Evolutionary conservation across 2,329 filamentous ascomycete species (phyloP).

Genomic region (Penicillium freii): DNA sequence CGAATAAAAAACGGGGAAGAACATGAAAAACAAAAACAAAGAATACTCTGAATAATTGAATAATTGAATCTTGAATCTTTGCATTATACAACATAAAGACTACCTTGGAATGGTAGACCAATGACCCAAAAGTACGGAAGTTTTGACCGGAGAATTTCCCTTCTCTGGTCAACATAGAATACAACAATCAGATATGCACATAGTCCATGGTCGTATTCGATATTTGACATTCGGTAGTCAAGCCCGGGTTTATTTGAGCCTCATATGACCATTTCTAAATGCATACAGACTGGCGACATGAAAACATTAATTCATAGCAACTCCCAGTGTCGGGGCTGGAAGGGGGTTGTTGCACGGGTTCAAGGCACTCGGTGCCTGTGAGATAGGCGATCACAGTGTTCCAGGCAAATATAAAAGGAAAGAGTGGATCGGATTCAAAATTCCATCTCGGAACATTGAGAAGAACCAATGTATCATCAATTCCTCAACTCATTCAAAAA

Average conservation of each 20-base stretch:
- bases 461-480: not conserved
- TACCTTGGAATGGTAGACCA: not conserved
- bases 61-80: not conserved
- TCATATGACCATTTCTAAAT: not conserved
- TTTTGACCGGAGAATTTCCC: not conserved
- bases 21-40: not conserved
- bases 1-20: not conserved
- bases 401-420: conserved; percentile 1
- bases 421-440: not conserved
- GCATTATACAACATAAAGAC: not conserved
- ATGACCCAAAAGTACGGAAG: not conserved
- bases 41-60: not conserved
- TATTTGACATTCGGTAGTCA: not conserved
- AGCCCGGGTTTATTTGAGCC: not conserved
- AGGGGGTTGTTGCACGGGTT: not conserved
- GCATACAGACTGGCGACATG: conserved; percentile 4
- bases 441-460: not conserved
- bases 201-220: not conserved
- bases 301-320: conserved; percentile 5
- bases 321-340: not conserved
- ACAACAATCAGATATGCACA: not conserved
- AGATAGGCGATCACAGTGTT: not conserved
- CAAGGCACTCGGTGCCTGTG: not conserved
- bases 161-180: not conserved
- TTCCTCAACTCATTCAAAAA: not conserved